Conservation (phyloP, 352 stramenopile species). For the Phytophthora niederhauseri region DNA sequence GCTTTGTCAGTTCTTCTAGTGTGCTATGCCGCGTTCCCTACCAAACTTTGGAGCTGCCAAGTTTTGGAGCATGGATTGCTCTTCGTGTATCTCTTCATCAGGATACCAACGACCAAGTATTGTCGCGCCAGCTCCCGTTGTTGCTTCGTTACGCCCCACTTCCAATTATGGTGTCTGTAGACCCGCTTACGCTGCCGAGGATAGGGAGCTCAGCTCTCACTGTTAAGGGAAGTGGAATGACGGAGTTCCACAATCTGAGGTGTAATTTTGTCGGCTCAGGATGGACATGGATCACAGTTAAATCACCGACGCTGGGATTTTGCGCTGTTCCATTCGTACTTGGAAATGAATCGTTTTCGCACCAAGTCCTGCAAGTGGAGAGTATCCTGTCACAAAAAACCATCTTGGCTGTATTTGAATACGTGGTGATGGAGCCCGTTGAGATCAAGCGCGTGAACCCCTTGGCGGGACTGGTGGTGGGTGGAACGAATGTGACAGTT, state of each 20-base stretch:
- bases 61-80: slow-evolving; percentile 34
- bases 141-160: slow-evolving; percentile 39
- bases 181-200: slow-evolving; percentile 19
- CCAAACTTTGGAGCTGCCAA: too few relatives aligned
- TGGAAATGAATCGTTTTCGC: slow-evolving; percentile 13
- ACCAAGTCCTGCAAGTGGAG: slow-evolving; percentile 32
- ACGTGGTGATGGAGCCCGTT: slow-evolving; percentile 30
- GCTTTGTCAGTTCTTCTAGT: slow-evolving; percentile 34
- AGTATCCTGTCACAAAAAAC: slow-evolving; percentile 17
- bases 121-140: slow-evolving; percentile 14
- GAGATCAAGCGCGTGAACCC: slow-evolving; percentile 25
- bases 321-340: slow-evolving; percentile 31
- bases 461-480: slow-evolving; percentile 20
- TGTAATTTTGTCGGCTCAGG: slow-evolving; percentile 37
- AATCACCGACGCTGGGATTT: slow-evolving; percentile 14
- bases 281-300: slow-evolving; percentile 18
- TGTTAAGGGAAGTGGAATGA: slow-evolving; percentile 30
- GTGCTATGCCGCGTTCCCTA: slow-evolving; percentile 37
- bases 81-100: slow-evolving; percentile 31
- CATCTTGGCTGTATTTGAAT: slow-evolving; percentile 32
- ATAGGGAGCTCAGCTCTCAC: slow-evolving; percentile 23
- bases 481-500: slow-evolving; percentile 30
- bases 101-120: not conserved
- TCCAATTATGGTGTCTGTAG: slow-evolving; percentile 30
- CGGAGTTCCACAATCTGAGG: slow-evolving; percentile 27